Evolutionary conservation across 495 filamentous ascomycete genomes (phyloP).

Genomic region (Pyronema omphalodes): DNA sequence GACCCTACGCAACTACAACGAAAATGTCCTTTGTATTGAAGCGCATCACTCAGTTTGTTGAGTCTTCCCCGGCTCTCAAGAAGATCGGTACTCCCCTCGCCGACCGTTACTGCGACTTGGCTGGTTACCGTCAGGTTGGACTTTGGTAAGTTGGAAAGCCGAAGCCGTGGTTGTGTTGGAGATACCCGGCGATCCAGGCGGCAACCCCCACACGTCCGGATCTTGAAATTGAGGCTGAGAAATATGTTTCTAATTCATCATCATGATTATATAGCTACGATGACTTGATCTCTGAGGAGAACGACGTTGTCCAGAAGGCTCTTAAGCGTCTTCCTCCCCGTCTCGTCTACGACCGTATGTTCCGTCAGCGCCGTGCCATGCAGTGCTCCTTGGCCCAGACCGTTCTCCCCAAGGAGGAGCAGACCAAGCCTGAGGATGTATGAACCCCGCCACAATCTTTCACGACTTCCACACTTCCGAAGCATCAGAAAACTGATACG

Average conservation of each 20-base stretch:
- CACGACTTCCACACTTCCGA: background rate
- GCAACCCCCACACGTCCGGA: background rate
- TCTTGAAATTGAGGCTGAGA: background rate
- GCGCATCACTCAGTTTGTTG: slow-evolving; percentile 44
- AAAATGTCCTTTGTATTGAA: background rate
- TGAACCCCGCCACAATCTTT: slow-evolving; percentile 10
- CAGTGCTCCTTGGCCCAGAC: slow-evolving; percentile 80
- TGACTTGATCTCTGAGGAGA: slow-evolving; percentile 84
- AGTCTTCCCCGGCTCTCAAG: slow-evolving; percentile 68
- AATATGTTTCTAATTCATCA: background rate
- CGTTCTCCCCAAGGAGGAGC: slow-evolving; percentile 62
- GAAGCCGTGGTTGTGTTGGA: too few relatives aligned
- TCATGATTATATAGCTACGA: slow-evolving; percentile 51
- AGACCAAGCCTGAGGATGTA: slow-evolving; percentile 60
- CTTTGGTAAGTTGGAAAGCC: slow-evolving; percentile 44
- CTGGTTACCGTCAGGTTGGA: slow-evolving; percentile 85
- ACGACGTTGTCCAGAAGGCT: slow-evolving; percentile 63
- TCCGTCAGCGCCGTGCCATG: slow-evolving; percentile 84
- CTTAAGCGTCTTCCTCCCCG: slow-evolving; percentile 78
- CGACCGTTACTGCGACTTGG: slow-evolving; percentile 64
- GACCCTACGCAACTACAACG: background rate
- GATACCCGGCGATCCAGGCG: too few relatives aligned
- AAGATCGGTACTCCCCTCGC: slow-evolving; percentile 59
- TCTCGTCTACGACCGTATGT: slow-evolving; percentile 89
- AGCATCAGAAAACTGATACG: slow-evolving; percentile 1